These are phyloP conservation scores for Daldinia sp. DNA, from an alignment of 2,329 filamentous ascomycete genomes.

Conservation along the genomic window DNA sequence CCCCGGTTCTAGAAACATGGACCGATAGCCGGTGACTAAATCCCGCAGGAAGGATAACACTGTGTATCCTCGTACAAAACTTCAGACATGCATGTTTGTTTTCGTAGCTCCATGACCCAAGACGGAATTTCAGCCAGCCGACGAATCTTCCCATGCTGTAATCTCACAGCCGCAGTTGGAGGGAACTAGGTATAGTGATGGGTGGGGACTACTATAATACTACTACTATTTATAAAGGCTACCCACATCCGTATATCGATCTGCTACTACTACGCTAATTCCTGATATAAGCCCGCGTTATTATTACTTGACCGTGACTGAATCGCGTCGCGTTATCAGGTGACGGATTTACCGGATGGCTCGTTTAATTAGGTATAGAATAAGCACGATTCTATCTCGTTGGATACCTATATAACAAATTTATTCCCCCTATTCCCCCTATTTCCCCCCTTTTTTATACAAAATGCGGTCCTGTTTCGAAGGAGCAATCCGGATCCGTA, in stretches of 20 bases:
- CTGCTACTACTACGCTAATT: not conserved
- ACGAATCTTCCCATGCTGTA: not conserved
- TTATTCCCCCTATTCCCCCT: no score
- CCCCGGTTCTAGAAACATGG: not conserved
- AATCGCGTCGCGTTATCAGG: slow-evolving; percentile 41
- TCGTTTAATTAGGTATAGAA: slow-evolving; percentile 7
- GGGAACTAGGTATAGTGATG: no score
- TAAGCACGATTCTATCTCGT: slow-evolving; percentile 1
- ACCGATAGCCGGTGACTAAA: not conserved
- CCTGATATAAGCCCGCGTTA: not conserved
- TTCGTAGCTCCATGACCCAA: not conserved
- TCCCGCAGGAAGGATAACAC: not conserved
- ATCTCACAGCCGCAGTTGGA: not conserved
- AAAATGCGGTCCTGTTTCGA: not conserved
- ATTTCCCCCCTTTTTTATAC: not conserved
- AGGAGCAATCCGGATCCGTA: not conserved
- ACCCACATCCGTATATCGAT: no score
- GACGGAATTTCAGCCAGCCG: not conserved
- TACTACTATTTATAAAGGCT: not conserved
- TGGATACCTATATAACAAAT: not conserved
- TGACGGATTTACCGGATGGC: slow-evolving; percentile 31
- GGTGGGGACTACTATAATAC: not conserved
- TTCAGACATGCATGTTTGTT: not conserved
- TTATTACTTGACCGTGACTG: slow-evolving; percentile 4
- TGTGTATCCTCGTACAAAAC: not conserved